Conservation (phyloP, 23 red algal genomes). For the Gracilaria vermiculophylla region DNA sequence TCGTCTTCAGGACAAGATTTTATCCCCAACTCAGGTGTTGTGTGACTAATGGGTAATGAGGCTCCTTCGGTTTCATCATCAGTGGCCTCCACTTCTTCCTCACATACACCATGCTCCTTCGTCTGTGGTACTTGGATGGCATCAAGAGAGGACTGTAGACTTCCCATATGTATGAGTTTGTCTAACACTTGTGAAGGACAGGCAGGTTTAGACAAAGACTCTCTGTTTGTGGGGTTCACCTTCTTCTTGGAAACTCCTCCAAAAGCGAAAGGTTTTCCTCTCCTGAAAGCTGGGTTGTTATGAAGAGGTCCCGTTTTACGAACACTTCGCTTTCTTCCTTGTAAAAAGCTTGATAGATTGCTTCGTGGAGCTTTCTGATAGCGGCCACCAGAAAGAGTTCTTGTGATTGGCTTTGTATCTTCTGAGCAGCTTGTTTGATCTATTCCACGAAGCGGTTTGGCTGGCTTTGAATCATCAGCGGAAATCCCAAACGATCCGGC, state of each 20-base stretch:
- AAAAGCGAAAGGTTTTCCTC: constrained; percentile 10
- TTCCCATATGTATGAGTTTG: background rate
- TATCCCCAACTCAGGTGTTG: too few species aligned
- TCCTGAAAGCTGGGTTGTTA: constrained; percentile 11
- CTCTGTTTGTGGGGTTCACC: background rate
- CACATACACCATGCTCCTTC: background rate
- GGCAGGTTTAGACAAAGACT: background rate
- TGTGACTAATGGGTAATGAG: too few species aligned
- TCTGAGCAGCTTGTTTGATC: background rate
- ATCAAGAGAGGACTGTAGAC: constrained; percentile 16
- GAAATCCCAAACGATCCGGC: background rate
- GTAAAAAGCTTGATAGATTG: background rate
- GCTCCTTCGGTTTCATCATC: background rate
- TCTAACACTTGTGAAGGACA: background rate
- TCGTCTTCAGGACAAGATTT: too few species aligned
- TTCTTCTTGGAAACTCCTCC: background rate
- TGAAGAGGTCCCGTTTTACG: background rate
- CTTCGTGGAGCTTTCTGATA: background rate
- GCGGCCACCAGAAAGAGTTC: background rate
- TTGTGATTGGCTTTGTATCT: background rate
- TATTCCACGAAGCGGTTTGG: background rate
- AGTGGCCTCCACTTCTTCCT: background rate
- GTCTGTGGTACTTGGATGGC: constrained; percentile 10
- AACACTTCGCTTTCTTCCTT: background rate
- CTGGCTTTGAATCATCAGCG: too few species aligned